Conservation (phyloP, 148 eudicot species). For the Silene latifolia region DNA sequence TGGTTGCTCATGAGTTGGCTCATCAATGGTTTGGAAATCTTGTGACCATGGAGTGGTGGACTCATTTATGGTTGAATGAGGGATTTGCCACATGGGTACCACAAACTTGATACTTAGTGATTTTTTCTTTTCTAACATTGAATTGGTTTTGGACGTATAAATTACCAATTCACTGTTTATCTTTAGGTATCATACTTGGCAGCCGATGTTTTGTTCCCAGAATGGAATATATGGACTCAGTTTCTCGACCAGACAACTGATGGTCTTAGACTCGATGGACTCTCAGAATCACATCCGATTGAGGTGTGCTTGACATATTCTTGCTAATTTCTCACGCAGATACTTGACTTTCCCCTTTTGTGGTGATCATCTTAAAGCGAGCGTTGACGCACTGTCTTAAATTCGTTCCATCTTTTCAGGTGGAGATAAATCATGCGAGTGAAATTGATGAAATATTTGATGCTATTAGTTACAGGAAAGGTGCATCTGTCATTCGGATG, state of each 20-base stretch:
- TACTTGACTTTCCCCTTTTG: not conserved
- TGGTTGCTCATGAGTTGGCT: constrained; percentile 95
- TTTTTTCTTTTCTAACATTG: not conserved
- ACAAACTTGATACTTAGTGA: not conserved
- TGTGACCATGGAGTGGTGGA: constrained; percentile 99
- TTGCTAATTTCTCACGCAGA: not conserved
- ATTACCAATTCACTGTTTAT: constrained; percentile 11
- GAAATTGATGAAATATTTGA: constrained; percentile 97
- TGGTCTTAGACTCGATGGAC: constrained; percentile 90
- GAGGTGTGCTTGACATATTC: constrained; percentile 43
- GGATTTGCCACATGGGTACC: constrained; percentile 98
- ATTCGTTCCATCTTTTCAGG: constrained; percentile 41
- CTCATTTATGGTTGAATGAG: constrained; percentile 95
- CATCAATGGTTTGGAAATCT: constrained; percentile 99
- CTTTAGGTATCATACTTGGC: constrained; percentile 85
- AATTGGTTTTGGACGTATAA: not conserved
- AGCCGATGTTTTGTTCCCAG: constrained; percentile 80
- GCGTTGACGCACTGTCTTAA: not conserved
- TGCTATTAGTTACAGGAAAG: constrained; percentile 90
- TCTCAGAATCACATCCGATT: constrained; percentile 93
- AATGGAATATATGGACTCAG: constrained; percentile 97
- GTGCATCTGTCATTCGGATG: constrained; percentile 93
- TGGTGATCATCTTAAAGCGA: constrained; percentile 8
- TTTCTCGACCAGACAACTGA: constrained; percentile 81
- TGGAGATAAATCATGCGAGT: constrained; percentile 80